Base-by-base conservation (phyloP, 1,139 yeast species). In the Diutina neorugosa region DNA sequence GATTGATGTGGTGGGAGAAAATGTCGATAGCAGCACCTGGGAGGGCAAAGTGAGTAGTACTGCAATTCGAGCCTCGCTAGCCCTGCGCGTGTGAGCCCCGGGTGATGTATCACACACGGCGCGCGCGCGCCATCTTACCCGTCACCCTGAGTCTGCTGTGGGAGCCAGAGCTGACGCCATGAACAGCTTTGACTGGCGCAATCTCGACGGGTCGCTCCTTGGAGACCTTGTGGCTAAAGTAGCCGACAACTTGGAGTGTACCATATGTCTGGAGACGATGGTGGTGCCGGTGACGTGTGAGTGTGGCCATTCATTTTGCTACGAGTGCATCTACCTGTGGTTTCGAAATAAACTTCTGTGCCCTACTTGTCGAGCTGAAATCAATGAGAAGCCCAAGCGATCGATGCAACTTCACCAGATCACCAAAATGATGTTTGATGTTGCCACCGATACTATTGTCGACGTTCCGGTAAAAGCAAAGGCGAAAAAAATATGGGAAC, bases 1-100 rank as follows among this genome's bases (percentile, higher is more conserved):
- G 25, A 85, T 89, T 7, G 81, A 82, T 44, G 86, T 91, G 1
- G 69, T 93, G 42, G 95, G 95, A 0, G 58, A 57, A 2, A 18
- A 51, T 8, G 52, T 27, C 11, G 18, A 20, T 48, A 65, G 68
- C 52, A 14, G 11, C 16, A 61, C 62, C 43, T 85, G 86, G 77
- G 73, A 76, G 48, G 87, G 84, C 37, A 94, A 94, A 64, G 63
- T 94, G 54, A 90, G 98, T 61, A 88, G 96, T 53, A 93, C 98
- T 0, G 76, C 69, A 55, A 67, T 75, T 31, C 9, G 37, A 31
- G 37, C 37, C n/a, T 31, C 37, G 37, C 14, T 31, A 11, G 37
- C 37, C n/a, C 37, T 31, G 37, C 37, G 37, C 37, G 37, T 31
- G 37, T 31, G 37, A 31, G 37, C 37, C 37, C 37, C n/a, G 37